These are phyloP conservation scores for Penicillium glabrum DNA, from an alignment of 2,329 filamentous ascomycete species.

Conservation along the genomic window DNA sequence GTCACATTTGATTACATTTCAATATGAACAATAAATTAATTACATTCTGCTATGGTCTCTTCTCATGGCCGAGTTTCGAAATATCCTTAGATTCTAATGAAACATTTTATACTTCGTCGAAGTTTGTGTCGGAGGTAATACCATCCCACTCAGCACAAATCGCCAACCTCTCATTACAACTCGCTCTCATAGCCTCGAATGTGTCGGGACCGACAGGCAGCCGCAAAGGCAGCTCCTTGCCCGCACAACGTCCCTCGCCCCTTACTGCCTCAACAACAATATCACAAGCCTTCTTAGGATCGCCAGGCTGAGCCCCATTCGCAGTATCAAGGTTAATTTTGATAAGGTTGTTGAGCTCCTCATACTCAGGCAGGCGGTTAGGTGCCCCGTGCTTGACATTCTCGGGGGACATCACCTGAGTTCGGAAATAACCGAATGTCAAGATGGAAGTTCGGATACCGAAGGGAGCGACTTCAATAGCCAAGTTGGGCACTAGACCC, in stretches of 20 bases:
- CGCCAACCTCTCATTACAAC: background rate
- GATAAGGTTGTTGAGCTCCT: conserved; percentile 1
- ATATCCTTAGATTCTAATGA: no score
- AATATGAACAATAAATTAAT: no score
- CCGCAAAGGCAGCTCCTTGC: background rate
- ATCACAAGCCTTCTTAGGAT: background rate
- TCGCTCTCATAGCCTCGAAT: background rate
- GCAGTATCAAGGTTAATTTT: background rate
- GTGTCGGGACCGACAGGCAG: background rate
- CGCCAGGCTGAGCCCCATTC: conserved; percentile 11
- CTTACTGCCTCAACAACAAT: background rate
- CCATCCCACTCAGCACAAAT: conserved; percentile 9
- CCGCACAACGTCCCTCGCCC: background rate
- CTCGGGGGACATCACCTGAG: conserved; percentile 44
- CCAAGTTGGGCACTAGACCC: conserved; percentile 47
- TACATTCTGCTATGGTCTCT: no score
- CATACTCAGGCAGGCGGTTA: conserved; percentile 10
- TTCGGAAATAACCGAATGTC: conserved; percentile 58
- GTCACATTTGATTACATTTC: no score
- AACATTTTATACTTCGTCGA: background rate
- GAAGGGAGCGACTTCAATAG: conserved; percentile 43
- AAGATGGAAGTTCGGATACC: conserved; percentile 43
- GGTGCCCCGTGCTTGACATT: background rate
- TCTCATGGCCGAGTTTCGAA: no score
- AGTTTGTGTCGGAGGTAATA: conserved; percentile 5